phyloP scores from a whole-genome alignment of 345 rosid genomes.

The Rhodomyrtus tomentosa region DNA sequence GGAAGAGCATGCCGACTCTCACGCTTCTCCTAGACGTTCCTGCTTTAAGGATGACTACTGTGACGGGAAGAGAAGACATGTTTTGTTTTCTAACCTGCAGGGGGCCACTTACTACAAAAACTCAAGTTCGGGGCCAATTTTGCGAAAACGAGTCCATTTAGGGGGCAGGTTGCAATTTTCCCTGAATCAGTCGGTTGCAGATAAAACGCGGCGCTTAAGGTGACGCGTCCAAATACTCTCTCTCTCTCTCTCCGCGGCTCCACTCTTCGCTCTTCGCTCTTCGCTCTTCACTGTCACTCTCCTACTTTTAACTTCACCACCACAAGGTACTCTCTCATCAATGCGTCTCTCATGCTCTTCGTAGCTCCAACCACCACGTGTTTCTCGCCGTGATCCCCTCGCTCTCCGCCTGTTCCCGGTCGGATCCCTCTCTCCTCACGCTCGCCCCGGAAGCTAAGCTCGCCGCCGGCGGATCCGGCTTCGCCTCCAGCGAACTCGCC shows the following conservation, averaged over 20 bases:
- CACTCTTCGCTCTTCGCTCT: neutral
- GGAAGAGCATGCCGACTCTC: neutral
- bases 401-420: neutral
- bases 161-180: neutral
- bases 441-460: neutral
- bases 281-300: neutral
- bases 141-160: neutral
- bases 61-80: neutral
- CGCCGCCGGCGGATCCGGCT: neutral
- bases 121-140: neutral
- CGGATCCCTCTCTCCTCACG: neutral
- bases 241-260: neutral
- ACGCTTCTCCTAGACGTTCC: too few relatives aligned
- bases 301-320: neutral
- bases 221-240: neutral
- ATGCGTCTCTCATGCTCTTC: neutral
- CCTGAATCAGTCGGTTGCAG: neutral
- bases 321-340: neutral
- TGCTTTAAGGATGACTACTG: neutral
- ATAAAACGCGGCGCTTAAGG: neutral
- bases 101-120: neutral
- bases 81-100: neutral
- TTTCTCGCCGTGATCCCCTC: neutral
- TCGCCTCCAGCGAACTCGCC: neutral
- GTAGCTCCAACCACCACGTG: neutral